Percentiles rank a stretch among this genome's conserved stretches.
These are phyloP conservation scores for Oryza meyeriana DNA, from an alignment of 176 grass and related monocot species.

Conservation along the genomic window DNA sequence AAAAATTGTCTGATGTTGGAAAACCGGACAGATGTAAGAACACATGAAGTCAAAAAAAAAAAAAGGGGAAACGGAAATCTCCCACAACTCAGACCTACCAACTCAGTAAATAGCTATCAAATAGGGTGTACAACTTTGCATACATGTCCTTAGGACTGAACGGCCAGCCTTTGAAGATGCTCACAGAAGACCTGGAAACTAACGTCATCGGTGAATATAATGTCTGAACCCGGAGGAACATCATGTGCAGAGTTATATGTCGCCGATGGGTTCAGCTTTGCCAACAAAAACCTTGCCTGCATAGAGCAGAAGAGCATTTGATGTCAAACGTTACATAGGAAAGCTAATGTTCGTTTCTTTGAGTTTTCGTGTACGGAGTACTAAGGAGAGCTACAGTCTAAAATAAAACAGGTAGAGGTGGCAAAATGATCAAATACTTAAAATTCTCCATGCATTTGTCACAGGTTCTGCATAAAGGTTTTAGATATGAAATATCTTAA, in stretches of 20 bases:
- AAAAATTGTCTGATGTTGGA: constrained; percentile 13
- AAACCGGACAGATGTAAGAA: constrained; percentile 19
- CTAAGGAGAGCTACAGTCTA: background rate
- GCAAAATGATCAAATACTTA: background rate
- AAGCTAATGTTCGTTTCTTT: background rate
- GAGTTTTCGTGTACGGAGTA: background rate
- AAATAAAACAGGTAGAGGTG: background rate
- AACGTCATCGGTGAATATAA: constrained; percentile 97
- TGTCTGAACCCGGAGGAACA: constrained; percentile 84
- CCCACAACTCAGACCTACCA: constrained; percentile 19
- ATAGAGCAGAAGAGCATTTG: background rate
- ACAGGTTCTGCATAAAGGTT: background rate
- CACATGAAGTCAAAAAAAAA: background rate
- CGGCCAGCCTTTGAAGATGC: constrained; percentile 91
- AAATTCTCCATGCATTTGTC: background rate
- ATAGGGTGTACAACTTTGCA: constrained; percentile 31
- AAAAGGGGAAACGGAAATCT: background rate
- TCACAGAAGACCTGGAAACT: constrained; percentile 98
- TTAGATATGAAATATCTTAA: background rate
- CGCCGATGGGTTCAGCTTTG: constrained; percentile 92
- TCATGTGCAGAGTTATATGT: constrained; percentile 86
- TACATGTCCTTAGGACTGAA: constrained; percentile 72
- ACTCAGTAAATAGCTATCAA: constrained; percentile 36
- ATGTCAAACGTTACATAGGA: background rate
- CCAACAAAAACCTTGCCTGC: constrained; percentile 97